Conservation (phyloP, 2,329 filamentous ascomycete species). For the Pseudonectria foliicola region DNA sequence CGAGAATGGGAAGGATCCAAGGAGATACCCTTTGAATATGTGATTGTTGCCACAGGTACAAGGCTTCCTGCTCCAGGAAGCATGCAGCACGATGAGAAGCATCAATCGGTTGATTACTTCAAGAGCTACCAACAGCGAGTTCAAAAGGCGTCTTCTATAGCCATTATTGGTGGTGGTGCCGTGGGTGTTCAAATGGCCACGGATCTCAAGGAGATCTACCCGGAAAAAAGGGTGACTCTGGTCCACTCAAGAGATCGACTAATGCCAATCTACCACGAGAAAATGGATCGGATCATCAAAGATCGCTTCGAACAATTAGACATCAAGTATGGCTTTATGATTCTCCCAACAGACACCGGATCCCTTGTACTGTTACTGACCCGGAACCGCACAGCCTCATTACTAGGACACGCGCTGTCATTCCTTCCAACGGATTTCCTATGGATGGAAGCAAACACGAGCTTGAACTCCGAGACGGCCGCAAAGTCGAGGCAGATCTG, state of each 20-base stretch:
- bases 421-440: constrained; percentile 15
- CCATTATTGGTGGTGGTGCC: constrained; percentile 19
- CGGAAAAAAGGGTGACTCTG: constrained; percentile 16
- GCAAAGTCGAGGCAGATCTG: constrained; percentile 14
- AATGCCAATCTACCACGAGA: constrained; percentile 18
- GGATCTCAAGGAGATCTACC: constrained; percentile 19
- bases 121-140: constrained; percentile 14
- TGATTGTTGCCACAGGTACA: constrained; percentile 16
- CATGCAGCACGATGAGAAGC: constrained; percentile 18
- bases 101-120: constrained; percentile 15
- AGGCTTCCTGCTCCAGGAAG: constrained; percentile 16
- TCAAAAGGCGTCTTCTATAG: constrained; percentile 14
- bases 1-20: constrained; percentile 17
- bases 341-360: too few relatives aligned
- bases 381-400: constrained; percentile 8
- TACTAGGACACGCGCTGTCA: constrained; percentile 14
- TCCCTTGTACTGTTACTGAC: neutral
- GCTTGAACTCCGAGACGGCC: constrained; percentile 15
- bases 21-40: constrained; percentile 17
- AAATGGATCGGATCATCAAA: constrained; percentile 17
- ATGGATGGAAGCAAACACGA: constrained; percentile 12
- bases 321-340: too few relatives aligned
- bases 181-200: constrained; percentile 21
- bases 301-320: constrained; percentile 15
- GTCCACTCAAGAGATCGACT: constrained; percentile 17